Evolutionary conservation across 495 filamentous ascomycete genomes (phyloP).

Genomic region (Staphylotrichum tortipilum): DNA sequence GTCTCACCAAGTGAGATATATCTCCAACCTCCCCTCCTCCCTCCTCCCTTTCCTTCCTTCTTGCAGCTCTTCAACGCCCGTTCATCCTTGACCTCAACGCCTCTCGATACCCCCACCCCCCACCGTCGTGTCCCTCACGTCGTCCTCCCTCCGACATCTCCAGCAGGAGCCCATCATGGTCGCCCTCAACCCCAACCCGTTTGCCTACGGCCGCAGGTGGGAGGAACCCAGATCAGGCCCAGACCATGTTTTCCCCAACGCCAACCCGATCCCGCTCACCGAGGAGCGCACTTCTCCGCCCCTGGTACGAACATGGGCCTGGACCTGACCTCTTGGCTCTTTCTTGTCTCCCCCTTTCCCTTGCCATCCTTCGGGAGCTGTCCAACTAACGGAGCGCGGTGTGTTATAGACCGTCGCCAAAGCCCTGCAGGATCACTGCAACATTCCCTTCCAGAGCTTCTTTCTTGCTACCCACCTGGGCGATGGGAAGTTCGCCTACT

Average conservation of each 20-base stretch:
- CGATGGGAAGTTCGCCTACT: constrained; percentile 24
- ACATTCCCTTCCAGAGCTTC: constrained; percentile 28
- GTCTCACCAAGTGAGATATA: constrained; percentile 3
- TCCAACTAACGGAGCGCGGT: too few species aligned
- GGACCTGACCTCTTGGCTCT: background rate
- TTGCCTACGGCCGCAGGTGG: constrained; percentile 11
- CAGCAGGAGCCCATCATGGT: constrained; percentile 6
- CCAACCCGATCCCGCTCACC: constrained; percentile 9
- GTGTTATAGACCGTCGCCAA: constrained; percentile 27
- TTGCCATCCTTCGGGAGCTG: too few species aligned
- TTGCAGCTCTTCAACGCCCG: background rate
- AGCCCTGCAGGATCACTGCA: constrained; percentile 32
- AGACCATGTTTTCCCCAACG: constrained; percentile 7
- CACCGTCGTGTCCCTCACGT: background rate
- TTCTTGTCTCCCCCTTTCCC: too few species aligned
- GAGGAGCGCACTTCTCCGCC: constrained; percentile 10
- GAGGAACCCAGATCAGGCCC: constrained; percentile 7
- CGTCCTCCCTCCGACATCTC: background rate
- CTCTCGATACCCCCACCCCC: background rate
- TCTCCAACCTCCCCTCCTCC: background rate
- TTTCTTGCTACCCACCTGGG: constrained; percentile 30
- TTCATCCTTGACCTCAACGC: background rate
- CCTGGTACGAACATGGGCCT: constrained; percentile 9
- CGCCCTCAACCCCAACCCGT: constrained; percentile 2
- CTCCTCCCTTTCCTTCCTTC: too few species aligned